Conservation (phyloP, 441 rosid genomes). For the Croton laevigatus region DNA sequence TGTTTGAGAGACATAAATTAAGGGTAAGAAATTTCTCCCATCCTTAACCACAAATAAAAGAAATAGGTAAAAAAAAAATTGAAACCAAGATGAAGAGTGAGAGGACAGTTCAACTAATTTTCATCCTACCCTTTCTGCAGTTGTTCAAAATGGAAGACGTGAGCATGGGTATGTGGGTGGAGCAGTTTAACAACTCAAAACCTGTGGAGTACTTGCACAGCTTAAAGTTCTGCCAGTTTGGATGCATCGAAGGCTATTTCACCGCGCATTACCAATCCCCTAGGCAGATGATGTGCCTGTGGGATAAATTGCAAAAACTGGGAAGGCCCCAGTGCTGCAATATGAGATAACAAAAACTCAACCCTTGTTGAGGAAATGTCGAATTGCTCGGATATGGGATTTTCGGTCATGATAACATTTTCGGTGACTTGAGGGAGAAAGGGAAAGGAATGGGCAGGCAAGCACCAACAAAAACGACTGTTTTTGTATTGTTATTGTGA, state of each 20-base stretch:
- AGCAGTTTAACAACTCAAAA: conserved; percentile 71
- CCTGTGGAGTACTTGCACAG: conserved; percentile 80
- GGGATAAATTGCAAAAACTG: conserved; percentile 60
- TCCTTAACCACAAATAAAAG: background rate
- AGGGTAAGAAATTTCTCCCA: conserved; percentile 43
- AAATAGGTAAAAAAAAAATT: too few relatives aligned
- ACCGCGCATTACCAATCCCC: conserved; percentile 99
- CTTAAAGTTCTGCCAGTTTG: conserved; percentile 82
- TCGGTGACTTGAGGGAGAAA: background rate
- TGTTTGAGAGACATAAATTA: conserved; percentile 76
- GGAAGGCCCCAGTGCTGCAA: conserved; percentile 72
- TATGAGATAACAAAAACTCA: conserved; percentile 50
- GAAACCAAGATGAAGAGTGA: background rate
- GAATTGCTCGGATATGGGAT: conserved; percentile 6
- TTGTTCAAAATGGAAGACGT: conserved; percentile 98
- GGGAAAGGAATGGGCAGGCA: conserved; percentile 9
- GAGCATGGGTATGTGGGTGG: conserved; percentile 99
- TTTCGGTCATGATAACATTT: background rate
- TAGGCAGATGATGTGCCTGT: conserved; percentile 87
- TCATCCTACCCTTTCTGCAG: conserved; percentile 34
- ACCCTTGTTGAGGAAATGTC: too few relatives aligned
- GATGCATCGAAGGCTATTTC: conserved; percentile 80
- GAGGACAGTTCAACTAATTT: background rate
- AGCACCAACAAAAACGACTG: too few relatives aligned
- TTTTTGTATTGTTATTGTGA: background rate